Evolutionary conservation across 1,139 yeast species (phyloP).

Genomic region (Pichia sp.): DNA sequence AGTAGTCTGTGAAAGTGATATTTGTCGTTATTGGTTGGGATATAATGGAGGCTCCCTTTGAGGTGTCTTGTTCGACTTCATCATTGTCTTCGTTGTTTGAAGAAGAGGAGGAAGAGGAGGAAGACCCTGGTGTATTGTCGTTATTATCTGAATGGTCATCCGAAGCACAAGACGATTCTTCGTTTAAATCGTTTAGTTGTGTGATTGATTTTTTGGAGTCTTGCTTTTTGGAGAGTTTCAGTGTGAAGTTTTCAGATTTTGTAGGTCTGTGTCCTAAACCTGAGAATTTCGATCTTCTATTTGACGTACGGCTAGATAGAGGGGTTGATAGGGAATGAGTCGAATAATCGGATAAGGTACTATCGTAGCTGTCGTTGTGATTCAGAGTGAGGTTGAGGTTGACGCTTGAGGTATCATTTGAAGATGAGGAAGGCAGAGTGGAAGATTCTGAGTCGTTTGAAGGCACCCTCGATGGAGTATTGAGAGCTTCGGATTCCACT

Average conservation of each 20-base stretch:
- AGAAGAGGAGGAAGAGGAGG: too few relatives aligned
- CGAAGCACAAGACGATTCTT: conserved; percentile 4
- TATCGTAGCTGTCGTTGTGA: not conserved
- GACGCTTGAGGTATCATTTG: not conserved
- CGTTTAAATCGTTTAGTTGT: conserved; percentile 10
- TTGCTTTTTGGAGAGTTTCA: conserved; percentile 9
- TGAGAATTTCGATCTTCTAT: conserved; percentile 12
- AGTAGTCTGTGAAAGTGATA: not conserved
- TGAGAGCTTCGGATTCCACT: conserved; percentile 6
- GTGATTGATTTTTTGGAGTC: conserved; percentile 5
- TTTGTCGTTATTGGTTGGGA: too few relatives aligned
- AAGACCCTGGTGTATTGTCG: too few relatives aligned
- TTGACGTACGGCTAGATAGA: conserved; percentile 7
- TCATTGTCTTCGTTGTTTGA: too few relatives aligned
- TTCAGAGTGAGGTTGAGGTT: not conserved
- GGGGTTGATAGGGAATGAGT: not conserved
- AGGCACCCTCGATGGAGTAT: not conserved
- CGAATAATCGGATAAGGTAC: not conserved
- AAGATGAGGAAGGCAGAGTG: not conserved
- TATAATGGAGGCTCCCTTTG: too few relatives aligned
- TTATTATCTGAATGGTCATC: not conserved
- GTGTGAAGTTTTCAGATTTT: conserved; percentile 18
- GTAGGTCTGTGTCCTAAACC: conserved; percentile 19
- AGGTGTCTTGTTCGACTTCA: not conserved
- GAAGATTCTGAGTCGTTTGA: conserved; percentile 11